Evolutionary conservation across 169 alveolate genomes (phyloP).

Genomic region (Ophryocystis elektroscirrha): DNA sequence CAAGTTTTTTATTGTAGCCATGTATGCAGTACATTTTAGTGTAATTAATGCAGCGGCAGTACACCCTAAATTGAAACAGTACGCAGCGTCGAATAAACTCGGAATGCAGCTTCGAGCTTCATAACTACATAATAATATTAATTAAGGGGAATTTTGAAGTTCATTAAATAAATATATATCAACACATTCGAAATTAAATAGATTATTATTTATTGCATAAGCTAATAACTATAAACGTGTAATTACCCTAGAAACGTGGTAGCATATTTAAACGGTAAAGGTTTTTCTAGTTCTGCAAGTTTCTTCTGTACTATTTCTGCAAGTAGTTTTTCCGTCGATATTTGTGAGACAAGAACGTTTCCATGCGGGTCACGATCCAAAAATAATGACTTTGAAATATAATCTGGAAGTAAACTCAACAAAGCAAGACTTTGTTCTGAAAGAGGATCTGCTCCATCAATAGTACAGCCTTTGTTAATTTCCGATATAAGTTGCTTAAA

Average conservation of each 20-base stretch:
- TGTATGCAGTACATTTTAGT: conserved; percentile 59
- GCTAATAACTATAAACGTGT: no score
- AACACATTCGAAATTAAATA: no score
- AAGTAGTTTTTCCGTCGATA: conserved; percentile 86
- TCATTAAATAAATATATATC: no score
- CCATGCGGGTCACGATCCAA: conserved; percentile 96
- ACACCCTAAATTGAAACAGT: conserved; percentile 90
- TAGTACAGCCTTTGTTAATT: conserved; percentile 43
- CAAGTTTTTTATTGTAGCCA: conserved; percentile 55
- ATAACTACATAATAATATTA: no score
- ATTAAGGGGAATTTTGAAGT: no score
- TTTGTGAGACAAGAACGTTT: conserved; percentile 89
- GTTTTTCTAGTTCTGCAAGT: no score
- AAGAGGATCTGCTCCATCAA: conserved; percentile 22
- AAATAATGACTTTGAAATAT: conserved; percentile 71
- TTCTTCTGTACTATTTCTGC: no score
- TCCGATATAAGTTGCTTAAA: conserved; percentile 62
- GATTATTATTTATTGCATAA: no score
- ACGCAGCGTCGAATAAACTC: conserved; percentile 76
- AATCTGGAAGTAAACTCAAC: conserved; percentile 61
- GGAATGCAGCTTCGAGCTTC: conserved; percentile 97
- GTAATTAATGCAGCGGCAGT: conserved; percentile 67
- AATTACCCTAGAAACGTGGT: no score
- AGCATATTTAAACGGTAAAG: no score
- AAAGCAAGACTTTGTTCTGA: conserved; percentile 30